A percentile compares a stretch with the other conserved stretches of the same genome.
Evolutionary conservation across 495 filamentous ascomycete species (phyloP).

Genomic region (Daldinia caldariorum): DNA sequence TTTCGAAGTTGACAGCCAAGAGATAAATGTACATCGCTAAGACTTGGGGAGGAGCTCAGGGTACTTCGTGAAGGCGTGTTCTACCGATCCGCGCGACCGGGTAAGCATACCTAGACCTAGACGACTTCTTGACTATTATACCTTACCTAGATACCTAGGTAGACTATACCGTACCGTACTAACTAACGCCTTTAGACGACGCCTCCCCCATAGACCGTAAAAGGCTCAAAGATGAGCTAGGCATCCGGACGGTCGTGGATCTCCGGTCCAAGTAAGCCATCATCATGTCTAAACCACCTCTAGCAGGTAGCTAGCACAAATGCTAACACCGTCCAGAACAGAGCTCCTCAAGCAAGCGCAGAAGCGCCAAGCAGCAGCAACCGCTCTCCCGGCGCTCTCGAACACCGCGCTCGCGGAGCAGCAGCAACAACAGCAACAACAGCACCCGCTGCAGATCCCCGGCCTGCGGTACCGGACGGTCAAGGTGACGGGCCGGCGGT

Average conservation of each 20-base stretch:
- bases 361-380: conserved; percentile 60
- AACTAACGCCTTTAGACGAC: conserved; percentile 62
- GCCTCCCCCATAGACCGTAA: conserved; percentile 71
- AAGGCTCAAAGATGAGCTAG: conserved; percentile 67
- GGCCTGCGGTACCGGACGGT: conserved; percentile 68
- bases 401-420: conserved; percentile 49
- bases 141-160: no score
- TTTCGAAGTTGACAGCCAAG: background rate
- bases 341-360: conserved; percentile 76
- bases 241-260: conserved; percentile 78
- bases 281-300: no score
- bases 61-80: conserved; percentile 74
- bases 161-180: no score
- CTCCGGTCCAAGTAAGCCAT: conserved; percentile 72
- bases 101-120: conserved; percentile 61
- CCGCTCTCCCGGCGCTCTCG: conserved; percentile 44
- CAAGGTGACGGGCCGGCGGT: conserved; percentile 76
- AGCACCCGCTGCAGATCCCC: conserved; percentile 66
- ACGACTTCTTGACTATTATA: no score
- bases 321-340: conserved; percentile 58
- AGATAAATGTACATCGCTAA: background rate
- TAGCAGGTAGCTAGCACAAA: background rate
- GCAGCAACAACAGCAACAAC: no score
- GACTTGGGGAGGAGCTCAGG: conserved; percentile 52
- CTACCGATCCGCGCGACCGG: conserved; percentile 76